phyloP scores from a whole-genome alignment of 2,329 filamentous ascomycete genomes.

The Albifimbria verrucaria region DNA sequence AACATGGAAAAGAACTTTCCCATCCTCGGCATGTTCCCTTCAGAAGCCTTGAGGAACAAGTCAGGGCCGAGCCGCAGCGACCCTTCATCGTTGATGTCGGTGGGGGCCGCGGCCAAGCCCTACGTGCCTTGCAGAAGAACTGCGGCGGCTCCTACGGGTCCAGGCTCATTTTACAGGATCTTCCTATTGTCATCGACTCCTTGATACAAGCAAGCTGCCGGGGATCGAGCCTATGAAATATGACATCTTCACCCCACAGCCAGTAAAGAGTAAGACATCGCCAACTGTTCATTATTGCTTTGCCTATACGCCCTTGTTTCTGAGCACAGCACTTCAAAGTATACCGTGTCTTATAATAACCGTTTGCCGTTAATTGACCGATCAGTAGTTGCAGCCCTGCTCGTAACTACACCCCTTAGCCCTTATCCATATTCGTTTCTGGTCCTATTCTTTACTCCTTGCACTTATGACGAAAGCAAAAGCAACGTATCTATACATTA shows the following conservation, averaged over 20 bases:
- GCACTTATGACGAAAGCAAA: too few relatives aligned
- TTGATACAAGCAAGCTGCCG: slow-evolving; percentile 18
- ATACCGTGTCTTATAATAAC: too few relatives aligned
- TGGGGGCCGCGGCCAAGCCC: slow-evolving; percentile 24
- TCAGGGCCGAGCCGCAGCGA: slow-evolving; percentile 21
- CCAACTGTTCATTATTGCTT: background rate
- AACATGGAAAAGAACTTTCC: slow-evolving; percentile 25
- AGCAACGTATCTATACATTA: too few relatives aligned
- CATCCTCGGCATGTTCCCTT: slow-evolving; percentile 27
- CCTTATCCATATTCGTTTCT: background rate
- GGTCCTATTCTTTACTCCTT: background rate
- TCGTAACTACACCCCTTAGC: background rate
- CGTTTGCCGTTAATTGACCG: too few relatives aligned
- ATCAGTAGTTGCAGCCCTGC: background rate
- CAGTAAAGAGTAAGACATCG: slow-evolving; percentile 18
- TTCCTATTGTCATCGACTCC: slow-evolving; percentile 24
- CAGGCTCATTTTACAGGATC: slow-evolving; percentile 27
- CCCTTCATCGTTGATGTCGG: slow-evolving; percentile 25
- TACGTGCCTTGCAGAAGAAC: slow-evolving; percentile 19
- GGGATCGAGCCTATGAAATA: slow-evolving; percentile 20
- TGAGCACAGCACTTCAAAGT: background rate
- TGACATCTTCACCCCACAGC: slow-evolving; percentile 21
- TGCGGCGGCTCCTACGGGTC: slow-evolving; percentile 19
- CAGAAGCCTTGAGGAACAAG: slow-evolving; percentile 17
- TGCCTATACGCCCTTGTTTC: background rate